These are phyloP conservation scores for Plectosphaerella plurivora DNA, from an alignment of 2,329 filamentous ascomycete genomes.

Conservation along the genomic window DNA sequence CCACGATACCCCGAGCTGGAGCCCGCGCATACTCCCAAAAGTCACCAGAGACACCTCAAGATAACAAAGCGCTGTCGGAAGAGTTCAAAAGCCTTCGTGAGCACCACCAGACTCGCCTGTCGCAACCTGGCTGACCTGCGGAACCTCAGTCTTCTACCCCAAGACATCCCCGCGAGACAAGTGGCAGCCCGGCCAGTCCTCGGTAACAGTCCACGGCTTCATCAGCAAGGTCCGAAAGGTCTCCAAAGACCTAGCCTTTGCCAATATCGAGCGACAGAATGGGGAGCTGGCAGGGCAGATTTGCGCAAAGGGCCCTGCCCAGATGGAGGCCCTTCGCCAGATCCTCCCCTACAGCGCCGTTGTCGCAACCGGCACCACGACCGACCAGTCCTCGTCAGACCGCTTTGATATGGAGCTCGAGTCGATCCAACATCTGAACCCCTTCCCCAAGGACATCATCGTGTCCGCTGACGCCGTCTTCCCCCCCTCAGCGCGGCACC, in stretches of 20 bases:
- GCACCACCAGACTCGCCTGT: background rate
- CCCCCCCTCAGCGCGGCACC: constrained; percentile 68
- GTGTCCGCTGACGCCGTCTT: constrained; percentile 72
- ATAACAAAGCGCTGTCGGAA: constrained; percentile 2
- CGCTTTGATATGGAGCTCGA: constrained; percentile 56
- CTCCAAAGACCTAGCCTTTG: constrained; percentile 67
- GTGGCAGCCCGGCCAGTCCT: constrained; percentile 22
- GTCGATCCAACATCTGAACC: constrained; percentile 63
- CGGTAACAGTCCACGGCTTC: constrained; percentile 64
- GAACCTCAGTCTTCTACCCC: constrained; percentile 21
- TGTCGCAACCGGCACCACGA: constrained; percentile 32
- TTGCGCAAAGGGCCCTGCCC: constrained; percentile 33
- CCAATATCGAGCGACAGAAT: constrained; percentile 35
- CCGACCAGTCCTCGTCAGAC: background rate
- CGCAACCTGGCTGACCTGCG: background rate
- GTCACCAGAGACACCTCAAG: background rate
- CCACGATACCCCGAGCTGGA: background rate
- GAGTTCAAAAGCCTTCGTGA: constrained; percentile 11
- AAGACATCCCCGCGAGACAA: constrained; percentile 17
- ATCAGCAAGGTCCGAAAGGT: constrained; percentile 64
- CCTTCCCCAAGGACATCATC: constrained; percentile 71
- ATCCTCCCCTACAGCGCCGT: constrained; percentile 51
- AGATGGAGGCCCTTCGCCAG: constrained; percentile 35
- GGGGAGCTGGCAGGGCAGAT: constrained; percentile 40
- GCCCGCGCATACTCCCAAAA: constrained; percentile 3